Percentiles rank a stretch among this genome's conserved stretches.
These are phyloP conservation scores for Cenchrus fungigraminus DNA, from an alignment of 176 grass and related monocot genomes.

Conservation along the genomic window DNA sequence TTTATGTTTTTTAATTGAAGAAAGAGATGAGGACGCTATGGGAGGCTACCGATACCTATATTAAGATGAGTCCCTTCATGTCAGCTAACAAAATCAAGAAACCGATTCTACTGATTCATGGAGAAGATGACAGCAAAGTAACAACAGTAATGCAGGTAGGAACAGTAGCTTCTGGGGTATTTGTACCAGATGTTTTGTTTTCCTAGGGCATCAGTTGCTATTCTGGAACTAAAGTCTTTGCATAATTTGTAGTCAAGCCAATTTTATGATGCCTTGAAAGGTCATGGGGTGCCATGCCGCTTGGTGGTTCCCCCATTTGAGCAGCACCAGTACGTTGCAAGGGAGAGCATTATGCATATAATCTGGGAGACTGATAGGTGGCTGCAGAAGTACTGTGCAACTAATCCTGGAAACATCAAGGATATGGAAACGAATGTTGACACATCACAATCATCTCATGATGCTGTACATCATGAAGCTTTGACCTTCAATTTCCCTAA, in stretches of 20 bases:
- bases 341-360: constrained; percentile 90
- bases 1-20: constrained; percentile 13
- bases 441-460: constrained; percentile 41
- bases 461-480: constrained; percentile 40
- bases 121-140: constrained; percentile 87
- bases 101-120: constrained; percentile 83
- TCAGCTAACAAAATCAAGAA: constrained; percentile 87
- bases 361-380: constrained; percentile 87
- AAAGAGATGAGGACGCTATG: constrained; percentile 81
- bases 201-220: constrained; percentile 7
- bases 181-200: too few species aligned
- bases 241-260: constrained; percentile 64
- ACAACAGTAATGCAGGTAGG: constrained; percentile 79
- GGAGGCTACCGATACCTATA: constrained; percentile 77
- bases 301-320: constrained; percentile 80
- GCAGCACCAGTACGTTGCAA: constrained; percentile 73
- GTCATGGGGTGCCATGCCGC: constrained; percentile 70
- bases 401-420: constrained; percentile 41
- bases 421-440: constrained; percentile 35
- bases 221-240: constrained; percentile 4
- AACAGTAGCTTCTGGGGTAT: too few species aligned
- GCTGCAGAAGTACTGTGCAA: constrained; percentile 75
- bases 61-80: constrained; percentile 94
- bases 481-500: constrained; percentile 45
- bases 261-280: constrained; percentile 85